Percentiles rank a stretch among this genome's conserved stretches.
Evolutionary conservation across 768 basidiomycete genomes (phyloP).

Genomic region (Pleurotus giganteus): DNA sequence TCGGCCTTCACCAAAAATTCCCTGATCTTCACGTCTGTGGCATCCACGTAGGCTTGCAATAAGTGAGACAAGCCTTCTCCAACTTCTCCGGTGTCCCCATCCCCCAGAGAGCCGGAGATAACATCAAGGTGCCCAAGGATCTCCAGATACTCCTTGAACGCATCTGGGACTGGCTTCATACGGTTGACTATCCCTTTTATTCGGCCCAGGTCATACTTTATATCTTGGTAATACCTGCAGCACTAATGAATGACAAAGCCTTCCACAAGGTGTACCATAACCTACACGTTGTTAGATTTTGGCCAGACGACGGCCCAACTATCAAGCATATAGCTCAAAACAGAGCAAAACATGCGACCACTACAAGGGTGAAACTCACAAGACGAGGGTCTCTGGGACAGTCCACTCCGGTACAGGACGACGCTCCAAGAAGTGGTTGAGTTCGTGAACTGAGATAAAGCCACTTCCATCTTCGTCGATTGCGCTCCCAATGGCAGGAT

Average conservation of each 20-base stretch:
- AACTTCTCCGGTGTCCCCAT: neutral
- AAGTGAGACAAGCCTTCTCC: neutral
- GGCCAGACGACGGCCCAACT: conserved; percentile 9
- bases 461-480: conserved; percentile 21
- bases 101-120: neutral
- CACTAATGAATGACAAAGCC: neutral
- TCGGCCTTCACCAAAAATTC: neutral
- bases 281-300: conserved; percentile 1
- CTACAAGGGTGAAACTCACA: neutral
- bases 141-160: conserved; percentile 2
- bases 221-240: conserved; percentile 7
- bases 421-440: conserved; percentile 15
- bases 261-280: neutral
- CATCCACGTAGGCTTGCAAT: neutral
- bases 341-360: too few relatives aligned
- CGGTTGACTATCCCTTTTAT: neutral
- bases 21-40: neutral
- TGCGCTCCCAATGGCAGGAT: conserved; percentile 17
- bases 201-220: neutral
- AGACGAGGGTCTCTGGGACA: conserved; percentile 8
- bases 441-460: conserved; percentile 18
- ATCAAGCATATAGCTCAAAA: neutral
- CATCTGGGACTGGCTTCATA: neutral
- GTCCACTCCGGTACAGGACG: conserved; percentile 7
- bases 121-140: neutral